phyloP scores from a whole-genome alignment of 441 rosid genomes.

The Pelargonium cotyledonis region DNA sequence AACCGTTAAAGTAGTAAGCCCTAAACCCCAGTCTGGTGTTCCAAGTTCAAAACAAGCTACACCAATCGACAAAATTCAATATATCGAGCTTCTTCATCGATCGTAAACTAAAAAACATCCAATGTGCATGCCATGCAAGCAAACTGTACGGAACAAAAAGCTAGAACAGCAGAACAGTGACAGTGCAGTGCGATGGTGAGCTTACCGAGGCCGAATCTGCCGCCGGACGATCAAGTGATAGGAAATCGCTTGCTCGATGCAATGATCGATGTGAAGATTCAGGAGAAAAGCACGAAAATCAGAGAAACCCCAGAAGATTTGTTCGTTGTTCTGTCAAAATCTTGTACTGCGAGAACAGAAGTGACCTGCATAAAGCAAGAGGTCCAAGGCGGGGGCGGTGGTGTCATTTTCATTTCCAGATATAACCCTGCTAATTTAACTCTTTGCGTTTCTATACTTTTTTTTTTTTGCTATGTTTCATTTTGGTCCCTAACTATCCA shows the following conservation, averaged over 20 bases:
- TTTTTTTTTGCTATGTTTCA: no score
- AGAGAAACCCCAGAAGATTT: constrained; percentile 4
- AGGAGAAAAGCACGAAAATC: background rate
- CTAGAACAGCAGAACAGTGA: background rate
- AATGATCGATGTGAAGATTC: background rate
- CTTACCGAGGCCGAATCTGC: constrained; percentile 7
- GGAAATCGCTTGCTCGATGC: background rate
- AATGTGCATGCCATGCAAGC: background rate
- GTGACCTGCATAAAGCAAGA: no score
- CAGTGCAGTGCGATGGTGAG: background rate
- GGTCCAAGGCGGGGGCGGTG: no score
- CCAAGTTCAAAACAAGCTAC: background rate
- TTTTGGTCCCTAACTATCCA: no score
- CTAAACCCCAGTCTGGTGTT: no score
- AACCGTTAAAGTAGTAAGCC: no score
- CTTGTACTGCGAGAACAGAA: no score
- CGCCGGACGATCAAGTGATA: background rate
- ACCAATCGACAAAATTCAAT: background rate
- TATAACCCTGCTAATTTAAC: no score
- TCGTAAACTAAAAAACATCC: background rate
- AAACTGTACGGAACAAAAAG: background rate
- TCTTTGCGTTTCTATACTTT: no score
- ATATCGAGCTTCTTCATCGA: background rate
- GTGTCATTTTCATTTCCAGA: no score
- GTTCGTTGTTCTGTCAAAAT: no score